Conservation (phyloP, 495 filamentous ascomycete genomes). For the Hypoxylon trugodes region DNA sequence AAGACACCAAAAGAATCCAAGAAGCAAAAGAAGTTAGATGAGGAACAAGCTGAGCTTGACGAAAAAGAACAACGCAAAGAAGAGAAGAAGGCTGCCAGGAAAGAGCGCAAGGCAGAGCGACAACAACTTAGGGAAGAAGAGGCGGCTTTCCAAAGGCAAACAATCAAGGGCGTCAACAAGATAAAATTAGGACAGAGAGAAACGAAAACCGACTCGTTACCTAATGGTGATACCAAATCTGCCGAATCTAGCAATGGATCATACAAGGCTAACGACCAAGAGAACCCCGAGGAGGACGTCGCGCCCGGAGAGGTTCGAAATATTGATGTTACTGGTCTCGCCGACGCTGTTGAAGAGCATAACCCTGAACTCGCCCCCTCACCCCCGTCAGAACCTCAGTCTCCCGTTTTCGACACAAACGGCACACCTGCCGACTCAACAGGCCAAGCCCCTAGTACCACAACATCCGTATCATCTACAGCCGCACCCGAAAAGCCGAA, state of each 20-base stretch:
- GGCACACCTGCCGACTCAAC: constrained; percentile 50
- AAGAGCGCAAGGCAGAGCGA: constrained; percentile 45
- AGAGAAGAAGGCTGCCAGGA: constrained; percentile 49
- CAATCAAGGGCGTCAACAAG: constrained; percentile 47
- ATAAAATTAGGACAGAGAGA: constrained; percentile 41
- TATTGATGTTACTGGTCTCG: constrained; percentile 58
- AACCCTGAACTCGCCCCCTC: constrained; percentile 56
- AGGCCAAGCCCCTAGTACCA: constrained; percentile 64
- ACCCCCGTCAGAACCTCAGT: constrained; percentile 64
- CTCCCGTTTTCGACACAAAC: constrained; percentile 70
- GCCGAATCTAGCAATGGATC: constrained; percentile 47
- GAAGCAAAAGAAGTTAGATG: constrained; percentile 42
- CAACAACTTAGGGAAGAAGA: constrained; percentile 49
- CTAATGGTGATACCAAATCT: constrained; percentile 35
- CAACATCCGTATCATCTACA: constrained; percentile 77
- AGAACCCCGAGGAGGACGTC: constrained; percentile 52
- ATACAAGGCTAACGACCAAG: constrained; percentile 20
- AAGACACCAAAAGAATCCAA: constrained; percentile 52
- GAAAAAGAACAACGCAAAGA: constrained; percentile 44
- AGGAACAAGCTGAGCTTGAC: constrained; percentile 29
- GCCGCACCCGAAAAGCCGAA: constrained; percentile 65
- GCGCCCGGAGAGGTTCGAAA: constrained; percentile 42
- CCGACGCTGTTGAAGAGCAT: constrained; percentile 49
- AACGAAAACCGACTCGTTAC: constrained; percentile 20
- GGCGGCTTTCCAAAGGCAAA: constrained; percentile 48